These are phyloP conservation scores for Halophytophthora batemanensis DNA, from an alignment of 352 stramenopile genomes.

Conservation along the genomic window DNA sequence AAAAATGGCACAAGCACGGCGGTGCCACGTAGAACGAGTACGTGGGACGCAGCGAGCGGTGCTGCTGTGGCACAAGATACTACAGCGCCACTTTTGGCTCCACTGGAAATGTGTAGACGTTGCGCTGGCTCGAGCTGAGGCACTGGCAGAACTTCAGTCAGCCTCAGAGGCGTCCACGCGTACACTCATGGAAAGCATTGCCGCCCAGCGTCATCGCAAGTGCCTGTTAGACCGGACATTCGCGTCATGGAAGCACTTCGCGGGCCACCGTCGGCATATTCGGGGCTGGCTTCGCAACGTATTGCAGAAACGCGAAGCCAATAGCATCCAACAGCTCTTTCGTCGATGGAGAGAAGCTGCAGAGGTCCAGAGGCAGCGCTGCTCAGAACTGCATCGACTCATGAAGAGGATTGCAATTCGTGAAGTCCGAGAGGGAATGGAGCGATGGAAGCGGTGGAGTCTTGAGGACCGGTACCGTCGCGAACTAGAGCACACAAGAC, in stretches of 20 bases:
- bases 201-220: constrained; percentile 10
- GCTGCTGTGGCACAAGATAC: constrained; percentile 15
- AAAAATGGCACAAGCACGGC: constrained; percentile 11
- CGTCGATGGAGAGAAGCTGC: constrained; percentile 11
- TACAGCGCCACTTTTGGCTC: constrained; percentile 15
- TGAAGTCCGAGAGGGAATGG: constrained; percentile 6
- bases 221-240: not conserved
- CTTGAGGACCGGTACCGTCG: constrained; percentile 5
- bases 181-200: constrained; percentile 11
- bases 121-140: not conserved
- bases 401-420: constrained; percentile 5
- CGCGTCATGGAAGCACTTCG: constrained; percentile 8
- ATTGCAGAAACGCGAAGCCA: constrained; percentile 1
- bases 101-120: constrained; percentile 16
- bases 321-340: constrained; percentile 13
- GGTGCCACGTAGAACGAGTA: constrained; percentile 1
- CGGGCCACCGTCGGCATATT: constrained; percentile 1
- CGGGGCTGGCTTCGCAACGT: constrained; percentile 1
- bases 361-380: not conserved
- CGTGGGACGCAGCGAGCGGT: constrained; percentile 7
- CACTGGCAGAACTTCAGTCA: constrained; percentile 2
- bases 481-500: constrained; percentile 11
- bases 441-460: constrained; percentile 11
- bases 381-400: constrained; percentile 3
- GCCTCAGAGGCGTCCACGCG: constrained; percentile 8